Conservation (phyloP, 2,329 filamentous ascomycete species). For the Aspergillus eucalypticola region DNA sequence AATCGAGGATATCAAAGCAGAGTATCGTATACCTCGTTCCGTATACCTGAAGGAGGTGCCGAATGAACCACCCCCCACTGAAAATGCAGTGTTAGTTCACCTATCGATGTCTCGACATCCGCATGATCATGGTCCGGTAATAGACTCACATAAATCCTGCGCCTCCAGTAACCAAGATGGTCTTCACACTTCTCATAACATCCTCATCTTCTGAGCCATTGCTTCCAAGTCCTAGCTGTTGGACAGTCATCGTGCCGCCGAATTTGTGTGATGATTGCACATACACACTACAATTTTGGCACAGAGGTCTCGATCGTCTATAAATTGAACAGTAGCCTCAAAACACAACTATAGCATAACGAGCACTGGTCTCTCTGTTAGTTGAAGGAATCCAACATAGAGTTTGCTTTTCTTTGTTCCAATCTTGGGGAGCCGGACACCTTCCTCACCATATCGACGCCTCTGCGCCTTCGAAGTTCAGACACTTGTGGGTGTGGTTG, state of each 20-base stretch:
- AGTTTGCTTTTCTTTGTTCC: too few relatives aligned
- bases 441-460: too few relatives aligned
- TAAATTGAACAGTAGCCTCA: background rate
- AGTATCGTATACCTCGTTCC: constrained; percentile 70
- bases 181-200: background rate
- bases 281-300: background rate
- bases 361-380: too few relatives aligned
- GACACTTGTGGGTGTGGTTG: too few relatives aligned
- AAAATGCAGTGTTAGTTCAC: background rate
- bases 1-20: constrained; percentile 83
- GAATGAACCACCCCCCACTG: constrained; percentile 74
- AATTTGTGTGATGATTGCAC: background rate
- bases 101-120: background rate
- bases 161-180: constrained; percentile 5
- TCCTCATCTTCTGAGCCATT: background rate
- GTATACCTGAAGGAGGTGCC: constrained; percentile 74
- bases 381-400: too few relatives aligned
- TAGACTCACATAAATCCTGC: constrained; percentile 10
- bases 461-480: too few relatives aligned
- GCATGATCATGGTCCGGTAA: background rate
- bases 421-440: too few relatives aligned
- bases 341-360: background rate
- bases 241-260: background rate
- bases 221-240: background rate
- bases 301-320: background rate